phyloP scores from a whole-genome alignment of 1,284 basidiomycete genomes.

The Uromyces viciae-fabae region DNA sequence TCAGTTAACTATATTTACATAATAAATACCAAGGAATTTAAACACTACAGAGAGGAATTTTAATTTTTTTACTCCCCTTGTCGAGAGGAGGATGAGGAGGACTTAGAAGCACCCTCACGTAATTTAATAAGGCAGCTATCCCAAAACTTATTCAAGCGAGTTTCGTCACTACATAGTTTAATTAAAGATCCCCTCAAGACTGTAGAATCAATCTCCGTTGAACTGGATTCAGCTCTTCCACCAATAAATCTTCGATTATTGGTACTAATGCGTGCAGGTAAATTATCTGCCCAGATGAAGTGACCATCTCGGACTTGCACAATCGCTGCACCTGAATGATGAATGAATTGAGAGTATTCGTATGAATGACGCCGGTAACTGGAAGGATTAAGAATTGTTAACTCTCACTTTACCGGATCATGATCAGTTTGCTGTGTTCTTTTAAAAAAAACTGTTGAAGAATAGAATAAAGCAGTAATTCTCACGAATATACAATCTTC shows the following conservation, averaged over 20 bases:
- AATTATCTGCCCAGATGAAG: conserved; percentile 43
- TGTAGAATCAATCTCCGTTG: conserved; percentile 6
- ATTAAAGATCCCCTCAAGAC: conserved; percentile 24
- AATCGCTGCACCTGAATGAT: conserved; percentile 26
- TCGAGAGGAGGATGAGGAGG: no score
- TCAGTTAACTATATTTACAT: no score
- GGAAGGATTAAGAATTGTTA: no score
- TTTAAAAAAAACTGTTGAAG: neutral
- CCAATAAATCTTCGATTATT: conserved; percentile 25
- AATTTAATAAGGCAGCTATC: conserved; percentile 23
- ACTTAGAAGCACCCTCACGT: neutral
- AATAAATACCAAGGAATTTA: no score
- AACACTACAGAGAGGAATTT: no score
- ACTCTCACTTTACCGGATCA: no score
- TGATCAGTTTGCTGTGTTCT: no score
- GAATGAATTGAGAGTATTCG: conserved; percentile 39
- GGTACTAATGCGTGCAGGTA: conserved; percentile 33
- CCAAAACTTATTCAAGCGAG: conserved; percentile 38
- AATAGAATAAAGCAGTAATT: neutral
- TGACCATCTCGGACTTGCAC: conserved; percentile 32
- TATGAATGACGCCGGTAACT: conserved; percentile 29
- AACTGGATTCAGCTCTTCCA: neutral
- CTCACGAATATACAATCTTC: conserved; percentile 42
- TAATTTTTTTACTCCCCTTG: no score
- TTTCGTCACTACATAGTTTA: conserved; percentile 18